Conservation (phyloP, 768 basidiomycete genomes). For the Tricholoma flavovirens region DNA sequence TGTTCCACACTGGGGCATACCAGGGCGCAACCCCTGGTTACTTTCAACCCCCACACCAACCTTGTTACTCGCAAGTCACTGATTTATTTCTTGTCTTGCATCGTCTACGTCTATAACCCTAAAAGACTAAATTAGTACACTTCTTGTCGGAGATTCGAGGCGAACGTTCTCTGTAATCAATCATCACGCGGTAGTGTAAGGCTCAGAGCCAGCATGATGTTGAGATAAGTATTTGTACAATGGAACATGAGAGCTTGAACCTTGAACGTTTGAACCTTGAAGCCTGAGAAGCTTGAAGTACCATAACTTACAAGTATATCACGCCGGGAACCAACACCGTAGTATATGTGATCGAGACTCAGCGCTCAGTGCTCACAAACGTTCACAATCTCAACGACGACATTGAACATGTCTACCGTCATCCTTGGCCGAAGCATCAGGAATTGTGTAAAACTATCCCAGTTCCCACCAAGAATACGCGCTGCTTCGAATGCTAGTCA, state of each 20-base stretch:
- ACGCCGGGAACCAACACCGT: too few species aligned
- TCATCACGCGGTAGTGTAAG: slow-evolving; percentile 13
- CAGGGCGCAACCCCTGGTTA: neutral
- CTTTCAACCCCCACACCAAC: too few species aligned
- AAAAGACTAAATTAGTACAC: slow-evolving; percentile 16
- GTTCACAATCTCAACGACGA: neutral
- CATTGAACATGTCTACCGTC: neutral
- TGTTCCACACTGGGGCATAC: too few species aligned
- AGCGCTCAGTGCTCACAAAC: too few species aligned
- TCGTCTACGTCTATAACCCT: slow-evolving; percentile 14
- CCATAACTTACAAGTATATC: too few species aligned
- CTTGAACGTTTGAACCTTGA: too few species aligned
- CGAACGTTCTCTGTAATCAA: neutral
- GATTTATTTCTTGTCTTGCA: neutral
- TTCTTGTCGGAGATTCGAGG: neutral
- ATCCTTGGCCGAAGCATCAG: neutral
- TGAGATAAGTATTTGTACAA: neutral
- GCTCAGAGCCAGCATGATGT: slow-evolving; percentile 16
- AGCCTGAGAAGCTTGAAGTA: too few species aligned
- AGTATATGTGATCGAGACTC: too few species aligned
- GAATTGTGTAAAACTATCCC: neutral
- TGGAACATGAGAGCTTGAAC: too few species aligned
- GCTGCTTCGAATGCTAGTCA: neutral
- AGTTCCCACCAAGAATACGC: neutral
- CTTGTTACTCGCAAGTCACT: neutral